Base-by-base conservation (phyloP, 176 grass and related monocot species). In the Neostapfia colusana region DNA sequence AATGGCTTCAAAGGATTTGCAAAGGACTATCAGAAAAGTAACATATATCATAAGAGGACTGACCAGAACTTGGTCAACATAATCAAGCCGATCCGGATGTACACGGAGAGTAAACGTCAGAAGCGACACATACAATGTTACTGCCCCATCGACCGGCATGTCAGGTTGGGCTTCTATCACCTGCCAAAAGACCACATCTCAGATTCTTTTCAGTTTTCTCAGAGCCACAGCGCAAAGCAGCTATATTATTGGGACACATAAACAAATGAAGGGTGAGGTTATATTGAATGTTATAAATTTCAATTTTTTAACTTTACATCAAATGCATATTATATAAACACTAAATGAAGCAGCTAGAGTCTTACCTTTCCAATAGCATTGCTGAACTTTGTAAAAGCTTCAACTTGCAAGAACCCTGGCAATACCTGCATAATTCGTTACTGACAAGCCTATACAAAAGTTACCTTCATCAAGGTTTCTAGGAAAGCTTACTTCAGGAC, bases 61-160 rank as follows among this genome's bases (percentile, higher is more conserved):
- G 92, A 97, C 95, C 77, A 98, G 76, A 59, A 98, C 95, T 98
- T 98, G 91, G 81, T 94, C 95, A 81, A 98, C 95, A 75, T 98
- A 98, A 85, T 98, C 95, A 82, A 98, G 95, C 63, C 95, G 89
- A 82, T 98, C 95, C 76, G 95, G 95, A 82, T 98, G 95, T 42
- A 98, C 95, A 60, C 87, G 91, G 69, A 98, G 95, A 48, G 95
- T 98, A 86, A 98, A 98, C 48, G 95, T 94, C 48, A 98, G 77
- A 74, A 98, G 95, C 3, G 95, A 98, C 16, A 94, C 95, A 84
- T 98, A 98, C 72, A 98, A 79, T 74, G 91, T 98, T 88, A 99
- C 77, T 80, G 89, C 89, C 76, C 95, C 89, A 80, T 92, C 95
- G 65, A 90, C 83, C 38, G 89, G 91, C 95, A 98, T 98, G 89